phyloP scores from a whole-genome alignment of 768 basidiomycete genomes.

The Russula compacta region DNA sequence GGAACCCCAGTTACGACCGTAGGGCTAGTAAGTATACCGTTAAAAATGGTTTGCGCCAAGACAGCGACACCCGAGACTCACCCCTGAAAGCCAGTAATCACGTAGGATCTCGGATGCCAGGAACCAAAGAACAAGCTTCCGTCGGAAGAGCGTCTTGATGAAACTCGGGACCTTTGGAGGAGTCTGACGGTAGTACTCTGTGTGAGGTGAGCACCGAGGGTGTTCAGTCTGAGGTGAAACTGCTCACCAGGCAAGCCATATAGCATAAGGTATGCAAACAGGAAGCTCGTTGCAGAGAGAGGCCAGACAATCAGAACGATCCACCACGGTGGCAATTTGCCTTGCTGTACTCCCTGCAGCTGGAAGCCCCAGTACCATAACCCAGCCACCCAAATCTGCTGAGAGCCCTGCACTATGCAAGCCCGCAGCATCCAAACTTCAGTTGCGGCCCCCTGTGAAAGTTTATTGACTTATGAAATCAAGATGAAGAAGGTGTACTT shows the following conservation, averaged over 20 bases:
- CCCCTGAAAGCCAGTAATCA: constrained; percentile 87
- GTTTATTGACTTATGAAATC: constrained; percentile 5
- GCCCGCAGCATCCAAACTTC: constrained; percentile 91
- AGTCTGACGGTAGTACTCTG: constrained; percentile 85
- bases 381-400: constrained; percentile 93
- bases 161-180: constrained; percentile 94
- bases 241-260: constrained; percentile 74
- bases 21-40: constrained; percentile 42
- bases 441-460: constrained; percentile 72
- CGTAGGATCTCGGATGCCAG: constrained; percentile 83
- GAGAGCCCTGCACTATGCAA: constrained; percentile 88
- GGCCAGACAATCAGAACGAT: constrained; percentile 80
- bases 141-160: constrained; percentile 76
- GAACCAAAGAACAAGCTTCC: constrained; percentile 94
- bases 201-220: constrained; percentile 14
- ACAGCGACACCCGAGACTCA: constrained; percentile 31
- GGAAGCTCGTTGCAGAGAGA: constrained; percentile 59
- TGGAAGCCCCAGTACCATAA: constrained; percentile 94
- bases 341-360: constrained; percentile 46
- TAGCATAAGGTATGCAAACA: constrained; percentile 77
- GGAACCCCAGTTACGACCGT: constrained; percentile 90
- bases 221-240: neutral
- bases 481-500: constrained; percentile 19
- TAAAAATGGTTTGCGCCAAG: neutral
- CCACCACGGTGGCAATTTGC: constrained; percentile 69